Evolutionary conservation across 768 basidiomycete species (phyloP), one percentile per base, ranked within the genome.

Genomic region (Boletus subcaerulescens): DNA sequence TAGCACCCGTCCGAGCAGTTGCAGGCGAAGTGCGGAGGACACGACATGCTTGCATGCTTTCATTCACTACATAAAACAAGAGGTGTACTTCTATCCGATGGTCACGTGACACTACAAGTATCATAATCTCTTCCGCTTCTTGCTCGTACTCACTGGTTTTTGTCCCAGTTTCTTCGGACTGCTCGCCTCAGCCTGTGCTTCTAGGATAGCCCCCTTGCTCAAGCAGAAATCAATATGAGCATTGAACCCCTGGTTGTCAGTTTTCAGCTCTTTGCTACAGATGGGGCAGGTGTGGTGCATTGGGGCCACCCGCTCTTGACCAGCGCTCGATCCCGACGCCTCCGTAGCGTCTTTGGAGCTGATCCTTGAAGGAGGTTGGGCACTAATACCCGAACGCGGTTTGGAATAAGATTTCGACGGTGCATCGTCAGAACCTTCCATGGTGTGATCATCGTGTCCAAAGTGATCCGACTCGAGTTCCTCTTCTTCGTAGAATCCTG

Each of bases 141-240:
- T 62, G 41, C 32, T 31, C 14, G 18, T 32, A n/a, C 44, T 50
- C 31, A 41, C 48, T 9, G 45, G 38, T 18, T 55, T 55, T 32
- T 11, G 36, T 32, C 26, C 32, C 12, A 41, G 32, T 42, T 67
- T 65, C 55, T 42, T 60, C 11, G 62, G 60, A 48, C 61, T 65
- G 40, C 48, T 58, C 5, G 65, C 65, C 50, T 66, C 63, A 0
- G 60, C 64, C 52, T 89, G 87, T 0, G 89, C 89, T 62, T 89
- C 81, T 55, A 80, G 73, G 57, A 96, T 93, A 3, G 84, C 88
- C 22, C 80, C 81, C 54, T 83, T 82, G 66, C 90, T 94, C 48
- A 97, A 70, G 65, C 94, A 97, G 63, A 86, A 89, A 69, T 97
- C 93, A 42, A 97, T 78, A 63, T 97, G 93, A n/a, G 82, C 76